Percentiles rank a stretch among this genome's conserved stretches.
These are phyloP conservation scores for Psilocybe cyanescens DNA, from an alignment of 768 basidiomycete genomes.

Conservation along the genomic window DNA sequence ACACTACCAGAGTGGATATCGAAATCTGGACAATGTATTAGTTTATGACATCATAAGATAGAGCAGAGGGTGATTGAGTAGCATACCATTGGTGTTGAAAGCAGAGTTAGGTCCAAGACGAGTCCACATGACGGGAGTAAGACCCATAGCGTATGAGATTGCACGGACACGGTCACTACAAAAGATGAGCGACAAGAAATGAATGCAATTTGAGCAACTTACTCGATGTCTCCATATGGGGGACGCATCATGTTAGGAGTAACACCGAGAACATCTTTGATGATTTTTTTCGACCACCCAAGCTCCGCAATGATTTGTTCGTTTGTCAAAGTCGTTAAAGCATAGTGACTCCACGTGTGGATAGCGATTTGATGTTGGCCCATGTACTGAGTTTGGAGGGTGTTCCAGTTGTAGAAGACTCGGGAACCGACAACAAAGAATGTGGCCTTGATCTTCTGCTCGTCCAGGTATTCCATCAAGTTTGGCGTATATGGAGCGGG, in stretches of 20 bases:
- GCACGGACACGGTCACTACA: conserved; percentile 83
- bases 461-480: conserved; percentile 71
- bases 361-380: conserved; percentile 77
- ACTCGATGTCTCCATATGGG: conserved; percentile 83
- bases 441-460: conserved; percentile 71
- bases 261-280: conserved; percentile 80
- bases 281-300: conserved; percentile 85
- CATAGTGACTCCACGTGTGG: conserved; percentile 72
- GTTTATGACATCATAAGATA: background rate
- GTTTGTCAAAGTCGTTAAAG: conserved; percentile 74
- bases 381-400: conserved; percentile 81
- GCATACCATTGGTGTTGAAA: conserved; percentile 71
- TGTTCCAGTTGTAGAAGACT: conserved; percentile 67
- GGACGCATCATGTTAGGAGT: conserved; percentile 83
- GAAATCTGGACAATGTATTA: conserved; percentile 57
- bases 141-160: conserved; percentile 80
- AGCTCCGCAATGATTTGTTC: conserved; percentile 87
- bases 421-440: conserved; percentile 91
- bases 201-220: conserved; percentile 22
- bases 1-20: conserved; percentile 71
- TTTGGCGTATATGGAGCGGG: conserved; percentile 79
- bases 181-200: background rate
- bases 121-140: conserved; percentile 87
- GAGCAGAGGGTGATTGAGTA: background rate
- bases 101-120: conserved; percentile 58